Conservation (phyloP, 2,329 filamentous ascomycete genomes). For the Cercospora janseana region DNA sequence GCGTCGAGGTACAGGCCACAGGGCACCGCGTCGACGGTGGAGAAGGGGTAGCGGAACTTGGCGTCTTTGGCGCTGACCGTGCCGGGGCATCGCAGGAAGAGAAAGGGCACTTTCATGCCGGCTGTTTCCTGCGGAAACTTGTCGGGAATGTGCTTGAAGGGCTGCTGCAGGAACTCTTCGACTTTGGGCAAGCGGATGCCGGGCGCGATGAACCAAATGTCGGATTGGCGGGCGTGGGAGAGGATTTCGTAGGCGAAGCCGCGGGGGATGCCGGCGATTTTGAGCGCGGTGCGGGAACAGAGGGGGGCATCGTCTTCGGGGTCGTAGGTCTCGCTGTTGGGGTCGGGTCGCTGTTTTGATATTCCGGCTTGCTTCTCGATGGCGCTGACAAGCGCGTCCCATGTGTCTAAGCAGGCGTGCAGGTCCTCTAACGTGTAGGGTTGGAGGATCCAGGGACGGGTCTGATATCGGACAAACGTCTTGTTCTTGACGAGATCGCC, state of each 20-base stretch:
- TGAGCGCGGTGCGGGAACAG: conserved; percentile 32
- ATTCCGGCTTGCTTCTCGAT: conserved; percentile 34
- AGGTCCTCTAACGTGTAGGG: conserved; percentile 36
- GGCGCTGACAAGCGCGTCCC: conserved; percentile 32
- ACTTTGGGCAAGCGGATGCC: conserved; percentile 37
- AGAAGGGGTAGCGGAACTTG: conserved; percentile 38
- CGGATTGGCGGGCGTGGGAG: conserved; percentile 32
- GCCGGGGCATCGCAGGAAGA: conserved; percentile 37
- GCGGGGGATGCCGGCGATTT: conserved; percentile 32
- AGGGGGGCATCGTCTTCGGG: conserved; percentile 31
- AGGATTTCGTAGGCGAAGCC: conserved; percentile 38
- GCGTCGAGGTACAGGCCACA: conserved; percentile 39
- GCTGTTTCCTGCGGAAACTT: conserved; percentile 34
- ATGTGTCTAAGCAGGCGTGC: conserved; percentile 31
- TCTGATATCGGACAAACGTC: conserved; percentile 27
- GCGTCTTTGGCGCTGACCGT: conserved; percentile 35
- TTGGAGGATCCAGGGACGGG: conserved; percentile 36
- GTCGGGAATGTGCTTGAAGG: conserved; percentile 33
- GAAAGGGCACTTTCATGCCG: conserved; percentile 38
- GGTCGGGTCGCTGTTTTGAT: conserved; percentile 8
- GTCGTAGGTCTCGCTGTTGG: conserved; percentile 26
- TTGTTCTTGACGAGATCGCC: conserved; percentile 24
- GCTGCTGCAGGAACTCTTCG: conserved; percentile 38
- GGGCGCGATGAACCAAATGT: conserved; percentile 36
- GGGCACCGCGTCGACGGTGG: conserved; percentile 35